Evolutionary conservation across 495 filamentous ascomycete species (phyloP), one percentile per base, ranked within the genome.

Genomic region (Xylaria grammica): DNA sequence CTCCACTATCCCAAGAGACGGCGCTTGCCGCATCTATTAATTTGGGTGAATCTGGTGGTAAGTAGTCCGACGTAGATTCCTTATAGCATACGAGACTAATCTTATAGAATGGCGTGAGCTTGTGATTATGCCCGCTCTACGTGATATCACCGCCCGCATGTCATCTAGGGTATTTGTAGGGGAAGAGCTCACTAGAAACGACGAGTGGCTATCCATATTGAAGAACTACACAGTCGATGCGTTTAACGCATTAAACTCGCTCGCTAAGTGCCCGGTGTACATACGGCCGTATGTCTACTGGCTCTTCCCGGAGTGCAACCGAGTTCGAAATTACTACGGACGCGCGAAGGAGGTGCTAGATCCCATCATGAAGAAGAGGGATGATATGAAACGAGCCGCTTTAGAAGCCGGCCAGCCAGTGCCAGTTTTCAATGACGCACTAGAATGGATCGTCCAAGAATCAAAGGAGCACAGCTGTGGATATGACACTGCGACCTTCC

Each of bases 111-210:
- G 75, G 75, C 65, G 60, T 34, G 62, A 67, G 30, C 44, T 71
- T 27, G n/a, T 34, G 0, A 50, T 74, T 13, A 42, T 48, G 1
- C 45, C 62, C 3, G 56, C 46, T 17, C 6, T 78, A 8, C 68
- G 78, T 9, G 60, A 69, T 7, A 24, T 84, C 0, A 67, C 84
- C 36, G 71, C 78, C 10, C 79, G 78, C 22, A 68, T 84, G 17
- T 79, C 81, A 0, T 76, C 79, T 1, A 71, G 78, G 20, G 69
- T 82, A 49, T 85, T 86, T 56, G 66, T 84, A 3, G 84, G 84
- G 22, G 68, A 77, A 3, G 72, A 79, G n/a, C 62, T 84, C 4
- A 78, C 78, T 57, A 76, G 79, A 20, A 72, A 83, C 55, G 67
- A 73, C 7, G 69, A 77, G 24, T 85, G 82, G 83, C 70, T 82